Base-by-base conservation (phyloP, 352 stramenopile genomes). In the Pythium diclinum region DNA sequence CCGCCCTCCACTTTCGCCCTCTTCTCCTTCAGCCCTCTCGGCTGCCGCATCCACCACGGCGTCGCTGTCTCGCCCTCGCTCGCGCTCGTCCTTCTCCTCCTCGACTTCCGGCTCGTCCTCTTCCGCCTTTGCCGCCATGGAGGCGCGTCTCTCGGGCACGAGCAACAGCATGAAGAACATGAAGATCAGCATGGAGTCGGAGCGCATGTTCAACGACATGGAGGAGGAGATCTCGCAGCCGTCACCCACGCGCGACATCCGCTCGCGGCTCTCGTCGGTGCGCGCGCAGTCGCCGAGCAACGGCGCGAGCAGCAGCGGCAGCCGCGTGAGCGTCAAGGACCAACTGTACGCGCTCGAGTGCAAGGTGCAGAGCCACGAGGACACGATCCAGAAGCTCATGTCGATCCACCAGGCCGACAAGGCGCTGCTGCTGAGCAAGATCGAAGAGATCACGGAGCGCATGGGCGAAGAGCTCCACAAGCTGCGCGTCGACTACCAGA, bases 371-470 rank as follows among this genome's bases (percentile, higher is more conserved):
- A 87, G 79, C 3, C 84, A 93, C 59, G 81, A 91, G 62, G 82
- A 93, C 69, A 89, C 82, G 63, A 91, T 93, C 62, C 82, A 91
- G 53, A 89, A 93, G 65, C 71, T 93, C 54, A 91, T 91, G 76
- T 85, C 81, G 53, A 89, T 89, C 65, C 84, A 93, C 71, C 83
- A 91, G 53, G 79, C 81, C 3, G 82, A 93, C 72, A 91, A 91
- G 67, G 64, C 81, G 49, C 60, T 89, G 55, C 67, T 91, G n/a
- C 63, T 91, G 72, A 74, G 77, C 59, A 91, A 91, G 78, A 85
- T 93, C 33, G 84, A 93, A 33, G 81, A 91, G 47, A 87, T 93
- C 65, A 91, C 83, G 3, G 81, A 93, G 62, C 83, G 82, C 64
- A 87, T 86, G 59, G 78, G 77, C 61, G 83, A 91, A 5, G 85